phyloP scores from a whole-genome alignment of 305 asterid species.

The Fraxinus velutina region DNA sequence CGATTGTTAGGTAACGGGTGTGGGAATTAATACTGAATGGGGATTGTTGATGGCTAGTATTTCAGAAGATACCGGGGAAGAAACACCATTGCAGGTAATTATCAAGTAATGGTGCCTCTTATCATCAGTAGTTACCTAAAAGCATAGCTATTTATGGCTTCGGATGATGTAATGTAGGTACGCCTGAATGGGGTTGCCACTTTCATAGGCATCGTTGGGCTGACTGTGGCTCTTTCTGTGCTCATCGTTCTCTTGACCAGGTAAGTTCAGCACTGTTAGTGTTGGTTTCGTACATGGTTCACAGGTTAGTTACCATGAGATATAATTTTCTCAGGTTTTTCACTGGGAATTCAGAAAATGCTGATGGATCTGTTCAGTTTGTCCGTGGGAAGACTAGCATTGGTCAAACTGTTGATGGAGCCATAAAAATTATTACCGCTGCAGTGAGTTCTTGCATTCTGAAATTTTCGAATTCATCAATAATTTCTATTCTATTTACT shows the following conservation, averaged over 20 bases:
- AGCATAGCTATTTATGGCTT: conserved; percentile 15
- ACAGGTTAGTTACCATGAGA: not conserved
- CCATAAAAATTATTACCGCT: conserved; percentile 73
- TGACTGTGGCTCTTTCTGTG: conserved; percentile 71
- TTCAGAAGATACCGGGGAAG: conserved; percentile 95
- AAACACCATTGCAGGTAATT: conserved; percentile 89
- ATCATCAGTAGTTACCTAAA: not conserved
- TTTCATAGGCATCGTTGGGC: conserved; percentile 88
- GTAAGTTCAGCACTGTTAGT: conserved; percentile 32
- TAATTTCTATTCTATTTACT: conserved; percentile 25
- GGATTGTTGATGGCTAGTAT: conserved; percentile 96
- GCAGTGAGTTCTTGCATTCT: conserved; percentile 61
- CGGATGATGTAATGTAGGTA: conserved; percentile 49
- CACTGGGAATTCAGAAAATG: conserved; percentile 68
- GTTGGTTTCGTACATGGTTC: conserved; percentile 9
- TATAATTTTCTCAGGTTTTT: conserved; percentile 51
- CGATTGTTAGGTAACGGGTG: conserved; percentile 74
- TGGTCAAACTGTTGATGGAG: conserved; percentile 55
- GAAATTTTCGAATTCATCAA: conserved; percentile 12
- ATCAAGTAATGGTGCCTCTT: not conserved
- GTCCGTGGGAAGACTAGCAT: conserved; percentile 57
- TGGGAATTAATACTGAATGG: conserved; percentile 96
- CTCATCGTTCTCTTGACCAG: conserved; percentile 69
- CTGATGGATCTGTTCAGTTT: conserved; percentile 79
- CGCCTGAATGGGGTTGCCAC: conserved; percentile 97